A percentile compares a stretch with the other conserved stretches of the same genome.
Evolutionary conservation across 2,329 filamentous ascomycete species (phyloP).

Genomic region (Aspergillus pseudoglaucus): DNA sequence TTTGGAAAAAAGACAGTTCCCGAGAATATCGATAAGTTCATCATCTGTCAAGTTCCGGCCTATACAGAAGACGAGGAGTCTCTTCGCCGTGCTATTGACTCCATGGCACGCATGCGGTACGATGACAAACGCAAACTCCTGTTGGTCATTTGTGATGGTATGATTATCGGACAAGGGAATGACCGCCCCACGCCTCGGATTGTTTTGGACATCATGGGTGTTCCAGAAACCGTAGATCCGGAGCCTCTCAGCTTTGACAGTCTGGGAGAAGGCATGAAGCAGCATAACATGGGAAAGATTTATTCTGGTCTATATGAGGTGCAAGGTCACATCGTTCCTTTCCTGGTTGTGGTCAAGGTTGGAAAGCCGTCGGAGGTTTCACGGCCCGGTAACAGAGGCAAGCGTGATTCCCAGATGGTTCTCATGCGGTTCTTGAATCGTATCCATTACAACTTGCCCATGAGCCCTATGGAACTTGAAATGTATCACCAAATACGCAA

Average conservation of each 20-base stretch:
- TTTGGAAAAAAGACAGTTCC: slow-evolving; percentile 87
- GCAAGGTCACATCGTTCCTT: slow-evolving; percentile 95
- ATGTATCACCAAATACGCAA: slow-evolving; percentile 99
- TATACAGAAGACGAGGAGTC: slow-evolving; percentile 99
- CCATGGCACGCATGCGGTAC: slow-evolving; percentile 88
- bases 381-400: slow-evolving; percentile 87
- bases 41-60: slow-evolving; percentile 94
- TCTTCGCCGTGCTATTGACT: slow-evolving; percentile 92
- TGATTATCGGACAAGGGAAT: slow-evolving; percentile 99
- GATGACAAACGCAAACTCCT: slow-evolving; percentile 97
- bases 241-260: slow-evolving; percentile 96
- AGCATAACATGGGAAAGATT: slow-evolving; percentile 99
- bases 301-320: slow-evolving; percentile 98
- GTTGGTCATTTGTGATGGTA: slow-evolving; percentile 89
- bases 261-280: slow-evolving; percentile 88
- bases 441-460: slow-evolving; percentile 92
- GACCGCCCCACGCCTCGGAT: slow-evolving; percentile 92
- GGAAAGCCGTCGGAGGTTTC: slow-evolving; percentile 74
- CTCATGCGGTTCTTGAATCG: slow-evolving; percentile 99
- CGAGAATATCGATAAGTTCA: slow-evolving; percentile 95
- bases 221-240: slow-evolving; percentile 87
- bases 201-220: slow-evolving; percentile 92
- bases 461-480: slow-evolving; percentile 94
- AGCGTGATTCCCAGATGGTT: slow-evolving; percentile 98
- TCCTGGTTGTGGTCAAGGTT: slow-evolving; percentile 93